Evolutionary conservation across 352 stramenopile genomes (phyloP), one percentile per base, ranked within the genome.

Genomic region (Pythium angustatum): DNA sequence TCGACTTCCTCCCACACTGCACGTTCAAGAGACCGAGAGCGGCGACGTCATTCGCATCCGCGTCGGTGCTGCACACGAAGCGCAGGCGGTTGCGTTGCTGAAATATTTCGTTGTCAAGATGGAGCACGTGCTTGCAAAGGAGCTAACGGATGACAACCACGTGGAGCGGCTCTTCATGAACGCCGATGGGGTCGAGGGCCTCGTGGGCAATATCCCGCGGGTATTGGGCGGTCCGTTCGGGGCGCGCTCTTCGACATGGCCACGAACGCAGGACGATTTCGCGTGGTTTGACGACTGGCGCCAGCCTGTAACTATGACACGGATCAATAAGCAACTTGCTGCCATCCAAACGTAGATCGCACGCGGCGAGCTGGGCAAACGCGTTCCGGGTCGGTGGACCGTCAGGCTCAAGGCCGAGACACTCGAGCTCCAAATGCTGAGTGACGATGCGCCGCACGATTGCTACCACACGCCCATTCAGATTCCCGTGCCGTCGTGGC

Each of bases 11-110:
- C 31, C 11, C 68, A 52, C n/a, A 64, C 58, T 33, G 43, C 31
- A 15, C 61, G 45, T 40, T 66, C 36, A 10, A 56, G 44, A 22
- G 66, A 57, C 11, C 50, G n/a, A n/a, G n/a, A n/a, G n/a, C 36
- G 4, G 48, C 53, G 30, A 66, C 47, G 19, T 47, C 66, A 52
- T 75, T 75, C 8, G 60, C 48, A 52, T 66, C 62, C 9, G 68
- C 66, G 41, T 66, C 33, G 33, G 33, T 14, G 33, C 33, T 14
- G 33, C 33, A 7, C 8, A 38, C 33, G 33, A 38, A 14, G 14
- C 7, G 33, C 7, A 38, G 8, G 33, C 33, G 8, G 33, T 38
- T 7, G 14, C 33, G 33, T 14, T 38, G 33, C 33, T 38, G 33
- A 7, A 38, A 38, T 38, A 38, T 14, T 38, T 38, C 14, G 33